Evolutionary conservation across 352 stramenopile species (phyloP).

Genomic region (Saprolegnia parasitica): DNA sequence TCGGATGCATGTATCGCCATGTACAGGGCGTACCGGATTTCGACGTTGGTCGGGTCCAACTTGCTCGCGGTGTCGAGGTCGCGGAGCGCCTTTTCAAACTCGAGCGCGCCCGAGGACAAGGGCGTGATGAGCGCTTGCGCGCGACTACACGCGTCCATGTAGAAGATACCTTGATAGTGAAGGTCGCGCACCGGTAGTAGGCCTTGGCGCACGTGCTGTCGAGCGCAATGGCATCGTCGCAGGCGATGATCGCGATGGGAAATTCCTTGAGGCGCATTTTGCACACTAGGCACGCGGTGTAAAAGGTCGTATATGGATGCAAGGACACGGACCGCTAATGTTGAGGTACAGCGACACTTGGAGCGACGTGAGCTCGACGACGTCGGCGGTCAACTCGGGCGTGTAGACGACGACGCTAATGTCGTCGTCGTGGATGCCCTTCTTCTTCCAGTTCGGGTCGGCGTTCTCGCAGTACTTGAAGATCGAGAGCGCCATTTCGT

Average conservation of each 20-base stretch:
- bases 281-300: slow-evolving; percentile 49
- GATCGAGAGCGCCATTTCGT: slow-evolving; percentile 75
- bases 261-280: slow-evolving; percentile 80
- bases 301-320: background rate
- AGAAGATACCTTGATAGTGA: background rate
- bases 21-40: slow-evolving; percentile 36
- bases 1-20: background rate
- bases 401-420: slow-evolving; percentile 55
- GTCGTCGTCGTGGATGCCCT: slow-evolving; percentile 78
- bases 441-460: slow-evolving; percentile 80
- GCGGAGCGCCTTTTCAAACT: slow-evolving; percentile 68
- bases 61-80: slow-evolving; percentile 65
- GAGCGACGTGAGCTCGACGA: slow-evolving; percentile 45
- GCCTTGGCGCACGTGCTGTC: slow-evolving; percentile 69
- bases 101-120: slow-evolving; percentile 60
- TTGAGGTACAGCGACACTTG: slow-evolving; percentile 77
- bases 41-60: slow-evolving; percentile 54
- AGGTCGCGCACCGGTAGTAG: slow-evolving; percentile 47
- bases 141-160: slow-evolving; percentile 36
- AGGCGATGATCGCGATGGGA: slow-evolving; percentile 50
- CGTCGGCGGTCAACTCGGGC: slow-evolving; percentile 42
- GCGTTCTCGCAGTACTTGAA: slow-evolving; percentile 82
- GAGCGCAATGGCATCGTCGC: slow-evolving; percentile 60
- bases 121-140: slow-evolving; percentile 72
- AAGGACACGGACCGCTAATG: slow-evolving; percentile 49